Base-by-base conservation (phyloP, 2,329 filamentous ascomycete genomes). In the Berkeleyomyces basicola region DNA sequence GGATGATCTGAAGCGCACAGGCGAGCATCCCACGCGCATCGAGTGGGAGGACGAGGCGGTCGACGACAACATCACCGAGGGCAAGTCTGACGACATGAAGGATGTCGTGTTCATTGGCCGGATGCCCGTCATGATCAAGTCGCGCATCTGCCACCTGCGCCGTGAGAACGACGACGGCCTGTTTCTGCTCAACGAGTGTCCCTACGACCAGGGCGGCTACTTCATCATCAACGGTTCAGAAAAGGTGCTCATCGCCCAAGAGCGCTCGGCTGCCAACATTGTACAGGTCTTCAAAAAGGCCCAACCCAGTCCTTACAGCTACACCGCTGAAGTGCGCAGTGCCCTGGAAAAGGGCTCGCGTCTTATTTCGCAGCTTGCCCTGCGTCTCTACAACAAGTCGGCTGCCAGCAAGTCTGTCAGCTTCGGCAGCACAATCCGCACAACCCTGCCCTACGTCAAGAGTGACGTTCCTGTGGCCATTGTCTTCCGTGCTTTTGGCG, bases 241-340 rank as follows among this genome's bases (percentile, higher is more conserved):
- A 72, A 99, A 99, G 79, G 93, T 99, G 31, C 77, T 99, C 68
- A 99, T 99, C 69, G 93, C 93, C 1, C 93, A 99, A 73, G 93
- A 99, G 74, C 87, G 93, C 66, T 96, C 91, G 71, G 93, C 93
- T 47, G 93, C 92, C 71, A 99, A 99, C 71, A 99, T 97, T 64
- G 93, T 99, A 4, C 93, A 99, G 75, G 92, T 99, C 37, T 99
- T 99, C 82, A 92, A 95, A 76, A 99, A 99, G 77, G 90, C 92
- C 0, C 82, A 86, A 68, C 90, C 90, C n/a, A 92, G 89, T 67
- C 88, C 90, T 7, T 95, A 90, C 66, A 91, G 90, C 1, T 96
- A 93, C 73, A 87, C 92, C 33, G 95, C 93, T 10, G 93, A 99
- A 74, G 96, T 99, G 69, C 83, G 93, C 75, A 96, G 91, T 74